Conservation (phyloP, 208 protist species). For the Trypanosoma melophagium region DNA sequence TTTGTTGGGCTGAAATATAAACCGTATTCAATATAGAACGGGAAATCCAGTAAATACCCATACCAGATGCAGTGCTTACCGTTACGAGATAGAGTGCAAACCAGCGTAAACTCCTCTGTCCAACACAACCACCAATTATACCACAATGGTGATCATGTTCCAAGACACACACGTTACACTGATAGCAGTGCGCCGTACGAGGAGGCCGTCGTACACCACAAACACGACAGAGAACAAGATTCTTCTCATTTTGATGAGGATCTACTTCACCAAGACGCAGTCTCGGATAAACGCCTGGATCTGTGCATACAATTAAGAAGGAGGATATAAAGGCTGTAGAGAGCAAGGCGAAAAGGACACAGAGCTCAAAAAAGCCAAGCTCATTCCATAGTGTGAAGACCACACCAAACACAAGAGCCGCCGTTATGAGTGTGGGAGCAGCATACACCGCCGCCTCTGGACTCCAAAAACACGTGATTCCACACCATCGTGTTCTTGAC, state of each 20-base stretch:
- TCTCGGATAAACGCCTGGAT: constrained; percentile 63
- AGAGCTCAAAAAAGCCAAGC: constrained; percentile 39
- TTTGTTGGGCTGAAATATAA: not conserved
- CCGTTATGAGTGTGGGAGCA: constrained; percentile 46
- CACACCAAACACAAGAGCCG: constrained; percentile 46
- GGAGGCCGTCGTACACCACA: constrained; percentile 57
- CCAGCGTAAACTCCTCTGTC: constrained; percentile 70
- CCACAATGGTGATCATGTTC: constrained; percentile 86
- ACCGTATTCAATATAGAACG: constrained; percentile 22
- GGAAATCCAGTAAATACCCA: constrained; percentile 42
- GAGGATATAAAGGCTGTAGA: constrained; percentile 42
- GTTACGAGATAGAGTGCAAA: constrained; percentile 68
- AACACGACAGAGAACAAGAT: constrained; percentile 48
- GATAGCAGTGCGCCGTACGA: constrained; percentile 74
- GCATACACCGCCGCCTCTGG: constrained; percentile 26
- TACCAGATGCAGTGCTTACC: constrained; percentile 25
- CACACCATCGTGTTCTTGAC: constrained; percentile 4
- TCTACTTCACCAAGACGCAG: constrained; percentile 57
- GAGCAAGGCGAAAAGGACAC: constrained; percentile 38
- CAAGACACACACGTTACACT: constrained; percentile 77
- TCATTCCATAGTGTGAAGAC: constrained; percentile 53
- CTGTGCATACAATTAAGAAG: constrained; percentile 51
- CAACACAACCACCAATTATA: constrained; percentile 77
- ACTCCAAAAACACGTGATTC: constrained; percentile 40
- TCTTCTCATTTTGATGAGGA: constrained; percentile 41